Evolutionary conservation across 2,329 filamentous ascomycete genomes (phyloP), one percentile per base, ranked within the genome.

Genomic region (Colletotrichum filicis): DNA sequence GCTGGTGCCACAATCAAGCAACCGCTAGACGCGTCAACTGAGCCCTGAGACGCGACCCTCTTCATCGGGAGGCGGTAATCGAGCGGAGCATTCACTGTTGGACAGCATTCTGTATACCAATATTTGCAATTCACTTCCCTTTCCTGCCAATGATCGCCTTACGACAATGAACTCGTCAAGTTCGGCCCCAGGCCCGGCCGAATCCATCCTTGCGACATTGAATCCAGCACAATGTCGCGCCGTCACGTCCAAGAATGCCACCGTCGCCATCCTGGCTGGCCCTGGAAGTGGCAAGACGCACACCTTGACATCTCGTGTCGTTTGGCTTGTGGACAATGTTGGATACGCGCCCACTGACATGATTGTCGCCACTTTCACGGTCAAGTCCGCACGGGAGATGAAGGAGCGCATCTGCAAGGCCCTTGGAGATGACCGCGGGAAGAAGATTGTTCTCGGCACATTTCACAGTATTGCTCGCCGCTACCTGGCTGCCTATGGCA

Each of bases 331-430:
- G 66, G 90, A 92, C 63, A 87, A 93, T 77, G 85, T 90, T 77
- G 90, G 92, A 55, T 90, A 94, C 77, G 89, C 91, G 69, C 96
- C 96, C 78, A 91, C 93, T 84, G 95, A 98, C 84, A 92, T 98
- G 78, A 92, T 99, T 73, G 96, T 98, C 73, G 97, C 96, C 74
- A 98, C 96, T 0, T 99, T 99, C 80, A 99, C 97, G 2, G 95
- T 98, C 81, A 98, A 98, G 82, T 95, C 97, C 1, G 94, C 95
- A 22, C 90, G 87, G 22, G 96, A 98, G 85, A 99, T 99, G 96
- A 95, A 95, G 78, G 92, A 95, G 79, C 91, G 96, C 8, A 94
- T 98, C 69, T 91, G 92, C 0, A 92, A 89, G 71, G 88, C 94
- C n/a, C 87, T 98, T n/a, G 95, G 95, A 1, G 89, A 93, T 73